Conservation (phyloP, 1,284 basidiomycete genomes). For the Apiotrichum porosum region DNA sequence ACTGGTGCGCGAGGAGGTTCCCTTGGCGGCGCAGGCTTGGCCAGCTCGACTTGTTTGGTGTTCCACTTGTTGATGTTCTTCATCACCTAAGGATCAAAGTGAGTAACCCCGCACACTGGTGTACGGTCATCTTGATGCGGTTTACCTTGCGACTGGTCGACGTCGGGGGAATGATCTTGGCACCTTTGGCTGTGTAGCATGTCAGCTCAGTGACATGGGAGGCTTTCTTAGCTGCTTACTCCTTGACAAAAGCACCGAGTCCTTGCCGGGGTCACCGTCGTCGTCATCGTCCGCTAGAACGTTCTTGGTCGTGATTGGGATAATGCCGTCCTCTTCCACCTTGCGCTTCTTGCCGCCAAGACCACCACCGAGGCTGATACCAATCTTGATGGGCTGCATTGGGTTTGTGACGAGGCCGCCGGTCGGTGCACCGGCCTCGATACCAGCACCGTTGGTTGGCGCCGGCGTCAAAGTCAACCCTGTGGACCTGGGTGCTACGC, state of each 20-base stretch:
- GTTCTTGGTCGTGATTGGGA: conserved; percentile 32
- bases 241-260: conserved; percentile 43
- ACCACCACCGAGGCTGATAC: conserved; percentile 30
- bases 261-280: conserved; percentile 54
- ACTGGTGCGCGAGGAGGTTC: conserved; percentile 26
- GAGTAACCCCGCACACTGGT: not conserved
- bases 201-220: no score
- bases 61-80: conserved; percentile 94
- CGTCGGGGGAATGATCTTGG: conserved; percentile 73
- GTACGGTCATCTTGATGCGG: not conserved
- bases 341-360: conserved; percentile 13
- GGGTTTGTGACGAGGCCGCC: not conserved
- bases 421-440: not conserved
- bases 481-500: conserved; percentile 4
- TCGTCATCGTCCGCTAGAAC: conserved; percentile 59
- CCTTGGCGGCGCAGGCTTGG: conserved; percentile 21
- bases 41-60: conserved; percentile 77
- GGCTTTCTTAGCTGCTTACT: no score
- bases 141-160: conserved; percentile 83
- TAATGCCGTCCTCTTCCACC: conserved; percentile 33
- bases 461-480: not conserved
- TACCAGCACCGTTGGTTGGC: not conserved
- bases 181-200: conserved; percentile 37
- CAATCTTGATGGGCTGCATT: conserved; percentile 42
- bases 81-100: conserved; percentile 60